phyloP scores from a whole-genome alignment of 768 basidiomycete genomes.

The Exidia glandulosa region DNA sequence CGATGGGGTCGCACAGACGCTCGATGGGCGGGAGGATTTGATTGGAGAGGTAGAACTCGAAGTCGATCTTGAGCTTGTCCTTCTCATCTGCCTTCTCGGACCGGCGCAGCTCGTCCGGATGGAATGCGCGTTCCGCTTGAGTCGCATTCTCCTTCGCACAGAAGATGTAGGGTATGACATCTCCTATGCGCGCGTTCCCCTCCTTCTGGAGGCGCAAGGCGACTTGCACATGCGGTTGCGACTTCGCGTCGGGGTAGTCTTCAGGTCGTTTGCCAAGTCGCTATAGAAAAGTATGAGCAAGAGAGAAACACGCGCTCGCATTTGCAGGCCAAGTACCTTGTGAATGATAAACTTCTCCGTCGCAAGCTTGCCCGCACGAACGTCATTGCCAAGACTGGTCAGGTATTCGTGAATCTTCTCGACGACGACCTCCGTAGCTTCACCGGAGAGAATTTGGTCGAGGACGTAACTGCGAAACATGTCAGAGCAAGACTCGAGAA shows the following conservation, averaged over 20 bases:
- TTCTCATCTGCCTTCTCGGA: slow-evolving; percentile 33
- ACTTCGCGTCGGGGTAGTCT: slow-evolving; percentile 93
- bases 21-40: slow-evolving; percentile 94
- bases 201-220: slow-evolving; percentile 84
- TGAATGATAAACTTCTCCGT: slow-evolving; percentile 92
- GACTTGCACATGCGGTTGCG: slow-evolving; percentile 94
- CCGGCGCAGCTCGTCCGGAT: slow-evolving; percentile 81
- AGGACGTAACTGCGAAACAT: slow-evolving; percentile 61
- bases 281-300: slow-evolving; percentile 26
- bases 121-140: slow-evolving; percentile 84
- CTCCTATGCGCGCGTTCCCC: slow-evolving; percentile 68
- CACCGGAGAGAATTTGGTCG: slow-evolving; percentile 83
- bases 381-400: slow-evolving; percentile 58
- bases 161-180: slow-evolving; percentile 94
- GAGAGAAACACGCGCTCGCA: not conserved
- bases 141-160: slow-evolving; percentile 58
- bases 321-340: slow-evolving; percentile 46
- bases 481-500: not conserved
- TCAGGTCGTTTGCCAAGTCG: slow-evolving; percentile 93
- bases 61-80: slow-evolving; percentile 66
- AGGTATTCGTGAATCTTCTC: slow-evolving; percentile 91
- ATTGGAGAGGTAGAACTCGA: slow-evolving; percentile 80
- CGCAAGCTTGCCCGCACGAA: slow-evolving; percentile 65
- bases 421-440: slow-evolving; percentile 79
- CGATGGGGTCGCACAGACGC: slow-evolving; percentile 90